Conservation (phyloP, 2,329 filamentous ascomycete genomes). For the Microdochium trichocladiopsis region DNA sequence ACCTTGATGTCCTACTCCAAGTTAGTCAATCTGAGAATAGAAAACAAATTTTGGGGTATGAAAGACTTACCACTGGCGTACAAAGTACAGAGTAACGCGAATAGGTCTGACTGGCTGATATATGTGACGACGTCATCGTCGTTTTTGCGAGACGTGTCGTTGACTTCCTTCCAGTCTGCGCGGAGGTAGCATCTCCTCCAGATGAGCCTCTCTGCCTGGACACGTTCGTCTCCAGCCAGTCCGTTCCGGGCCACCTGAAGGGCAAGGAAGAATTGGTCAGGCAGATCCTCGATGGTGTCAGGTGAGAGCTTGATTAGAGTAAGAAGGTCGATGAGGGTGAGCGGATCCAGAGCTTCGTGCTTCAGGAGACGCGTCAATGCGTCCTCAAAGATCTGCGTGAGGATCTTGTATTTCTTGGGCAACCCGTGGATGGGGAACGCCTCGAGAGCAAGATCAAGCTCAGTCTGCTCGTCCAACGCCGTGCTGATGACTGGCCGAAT, state of each 20-base stretch:
- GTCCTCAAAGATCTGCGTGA: constrained; percentile 66
- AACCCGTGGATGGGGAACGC: constrained; percentile 48
- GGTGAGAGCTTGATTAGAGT: constrained; percentile 56
- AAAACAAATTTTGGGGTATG: constrained; percentile 10
- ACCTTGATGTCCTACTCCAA: constrained; percentile 28
- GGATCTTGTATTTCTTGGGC: constrained; percentile 53
- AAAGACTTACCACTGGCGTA: constrained; percentile 54
- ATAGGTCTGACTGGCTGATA: constrained; percentile 61
- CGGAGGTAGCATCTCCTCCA: constrained; percentile 83
- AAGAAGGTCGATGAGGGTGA: constrained; percentile 64
- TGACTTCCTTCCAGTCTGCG: constrained; percentile 78
- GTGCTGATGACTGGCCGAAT: constrained; percentile 60
- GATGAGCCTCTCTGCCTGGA: constrained; percentile 55
- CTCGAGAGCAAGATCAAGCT: constrained; percentile 68
- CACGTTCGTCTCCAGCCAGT: constrained; percentile 47
- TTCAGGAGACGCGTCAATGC: constrained; percentile 63
- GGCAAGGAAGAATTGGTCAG: constrained; percentile 69
- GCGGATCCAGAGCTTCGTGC: constrained; percentile 62
- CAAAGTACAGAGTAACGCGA: constrained; percentile 57
- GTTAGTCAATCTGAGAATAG: too few relatives aligned
- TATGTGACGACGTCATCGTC: constrained; percentile 60
- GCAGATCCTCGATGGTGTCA: constrained; percentile 44
- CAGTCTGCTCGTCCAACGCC: constrained; percentile 75
- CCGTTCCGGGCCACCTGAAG: constrained; percentile 53
- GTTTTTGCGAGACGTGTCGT: constrained; percentile 67